phyloP scores from a whole-genome alignment of 306 rosid genomes.

The Corylus heterophylla region DNA sequence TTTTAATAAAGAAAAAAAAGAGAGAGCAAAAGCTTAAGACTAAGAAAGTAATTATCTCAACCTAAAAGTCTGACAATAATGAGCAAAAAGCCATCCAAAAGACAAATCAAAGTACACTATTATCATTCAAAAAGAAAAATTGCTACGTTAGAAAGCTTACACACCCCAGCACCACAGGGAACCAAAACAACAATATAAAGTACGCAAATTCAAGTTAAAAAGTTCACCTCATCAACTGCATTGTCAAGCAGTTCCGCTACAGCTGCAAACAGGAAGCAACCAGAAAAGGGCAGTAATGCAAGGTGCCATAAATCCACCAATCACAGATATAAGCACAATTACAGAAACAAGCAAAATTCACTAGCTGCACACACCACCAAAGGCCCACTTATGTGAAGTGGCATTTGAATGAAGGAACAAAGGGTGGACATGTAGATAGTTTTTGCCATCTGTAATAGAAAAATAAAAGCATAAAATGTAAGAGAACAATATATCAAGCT shows the following conservation, averaged over 20 bases:
- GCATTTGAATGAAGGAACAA: slow-evolving; percentile 97
- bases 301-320: slow-evolving; percentile 10
- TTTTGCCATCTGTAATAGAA: slow-evolving; percentile 53
- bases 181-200: background rate
- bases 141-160: background rate
- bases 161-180: background rate
- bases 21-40: background rate
- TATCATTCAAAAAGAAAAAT: background rate
- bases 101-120: background rate
- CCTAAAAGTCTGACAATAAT: background rate
- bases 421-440: slow-evolving; percentile 75
- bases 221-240: slow-evolving; percentile 85
- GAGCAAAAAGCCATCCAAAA: background rate
- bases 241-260: slow-evolving; percentile 92
- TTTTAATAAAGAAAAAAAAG: background rate
- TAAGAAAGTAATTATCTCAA: background rate
- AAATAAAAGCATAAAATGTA: background rate
- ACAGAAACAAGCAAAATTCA: background rate
- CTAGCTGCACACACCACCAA: slow-evolving; percentile 73
- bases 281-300: slow-evolving; percentile 6
- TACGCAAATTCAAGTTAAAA: background rate
- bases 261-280: slow-evolving; percentile 55
- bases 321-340: slow-evolving; percentile 10
- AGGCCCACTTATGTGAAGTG: slow-evolving; percentile 96
- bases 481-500: background rate